Conservation (phyloP, 495 filamentous ascomycete species). For the Patellaria atrata region DNA sequence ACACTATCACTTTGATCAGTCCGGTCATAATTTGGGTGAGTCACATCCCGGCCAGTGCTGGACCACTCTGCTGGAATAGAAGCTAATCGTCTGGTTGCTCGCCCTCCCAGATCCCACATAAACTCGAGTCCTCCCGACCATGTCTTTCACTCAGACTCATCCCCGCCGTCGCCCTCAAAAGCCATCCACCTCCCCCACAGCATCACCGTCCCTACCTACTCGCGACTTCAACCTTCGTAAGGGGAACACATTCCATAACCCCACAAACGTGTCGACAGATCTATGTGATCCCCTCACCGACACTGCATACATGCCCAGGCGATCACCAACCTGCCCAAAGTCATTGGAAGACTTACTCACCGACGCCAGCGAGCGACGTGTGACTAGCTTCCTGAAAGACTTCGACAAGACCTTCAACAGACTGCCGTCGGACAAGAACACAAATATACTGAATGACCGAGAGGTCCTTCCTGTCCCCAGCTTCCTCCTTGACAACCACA, state of each 20-base stretch:
- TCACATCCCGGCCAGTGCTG: too few species aligned
- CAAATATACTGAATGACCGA: conserved; percentile 24
- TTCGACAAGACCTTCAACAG: conserved; percentile 27
- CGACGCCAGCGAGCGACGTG: conserved; percentile 19
- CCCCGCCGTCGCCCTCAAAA: conserved; percentile 26
- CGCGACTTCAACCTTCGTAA: conserved; percentile 37
- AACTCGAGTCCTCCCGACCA: too few species aligned
- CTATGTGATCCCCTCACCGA: conserved; percentile 28
- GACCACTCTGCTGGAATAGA: too few species aligned
- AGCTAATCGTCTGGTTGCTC: too few species aligned
- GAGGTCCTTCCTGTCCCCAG: conserved; percentile 27
- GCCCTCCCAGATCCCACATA: too few species aligned
- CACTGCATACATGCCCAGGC: conserved; percentile 38
- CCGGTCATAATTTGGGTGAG: too few species aligned
- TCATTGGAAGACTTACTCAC: conserved; percentile 29
- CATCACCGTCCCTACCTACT: conserved; percentile 17
- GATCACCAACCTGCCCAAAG: conserved; percentile 48
- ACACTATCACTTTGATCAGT: too few species aligned
- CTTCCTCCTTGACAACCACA: conserved; percentile 22
- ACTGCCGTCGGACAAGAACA: conserved; percentile 11
- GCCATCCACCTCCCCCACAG: conserved; percentile 8
- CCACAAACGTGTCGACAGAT: conserved; percentile 30
- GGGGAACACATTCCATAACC: conserved; percentile 48
- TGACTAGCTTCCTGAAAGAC: conserved; percentile 21
- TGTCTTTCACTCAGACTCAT: conserved; percentile 22